Evolutionary conservation across 225 moss, liverwort and hornwort species (phyloP).

Genomic region (Pseudisothecium myosuroides): DNA sequence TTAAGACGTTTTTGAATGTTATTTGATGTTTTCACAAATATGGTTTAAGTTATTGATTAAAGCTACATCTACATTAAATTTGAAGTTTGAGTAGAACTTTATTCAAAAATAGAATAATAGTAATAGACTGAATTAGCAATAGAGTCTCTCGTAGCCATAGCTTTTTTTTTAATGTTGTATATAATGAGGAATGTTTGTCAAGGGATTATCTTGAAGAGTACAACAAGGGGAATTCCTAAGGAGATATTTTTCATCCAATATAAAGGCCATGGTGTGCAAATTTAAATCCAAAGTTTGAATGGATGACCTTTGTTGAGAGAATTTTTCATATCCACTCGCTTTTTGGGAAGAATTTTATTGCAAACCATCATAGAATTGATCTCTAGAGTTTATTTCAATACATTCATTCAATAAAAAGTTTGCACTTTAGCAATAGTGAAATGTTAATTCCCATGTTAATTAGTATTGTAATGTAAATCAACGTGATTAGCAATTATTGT

Average conservation of each 20-base stretch:
- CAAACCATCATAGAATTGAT: fast-evolving
- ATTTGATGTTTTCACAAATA: neutral
- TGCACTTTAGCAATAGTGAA: neutral
- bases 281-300: neutral
- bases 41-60: no score
- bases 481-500: neutral
- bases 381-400: neutral
- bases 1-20: neutral
- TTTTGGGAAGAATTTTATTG: neutral
- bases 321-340: neutral
- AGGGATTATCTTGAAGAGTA: fast-evolving
- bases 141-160: fast-evolving
- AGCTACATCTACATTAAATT: neutral
- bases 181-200: neutral
- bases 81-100: neutral
- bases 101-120: neutral
- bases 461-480: neutral
- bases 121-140: neutral
- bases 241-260: neutral
- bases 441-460: no score
- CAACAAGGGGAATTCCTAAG: neutral
- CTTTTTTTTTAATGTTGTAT: neutral
- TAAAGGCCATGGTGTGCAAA: neutral
- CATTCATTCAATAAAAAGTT: neutral
- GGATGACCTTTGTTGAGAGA: fast-evolving